A percentile compares a stretch with the other conserved stretches of the same genome.
These are phyloP conservation scores for Gossypium armourianum DNA, from an alignment of 441 rosid genomes.

Conservation along the genomic window DNA sequence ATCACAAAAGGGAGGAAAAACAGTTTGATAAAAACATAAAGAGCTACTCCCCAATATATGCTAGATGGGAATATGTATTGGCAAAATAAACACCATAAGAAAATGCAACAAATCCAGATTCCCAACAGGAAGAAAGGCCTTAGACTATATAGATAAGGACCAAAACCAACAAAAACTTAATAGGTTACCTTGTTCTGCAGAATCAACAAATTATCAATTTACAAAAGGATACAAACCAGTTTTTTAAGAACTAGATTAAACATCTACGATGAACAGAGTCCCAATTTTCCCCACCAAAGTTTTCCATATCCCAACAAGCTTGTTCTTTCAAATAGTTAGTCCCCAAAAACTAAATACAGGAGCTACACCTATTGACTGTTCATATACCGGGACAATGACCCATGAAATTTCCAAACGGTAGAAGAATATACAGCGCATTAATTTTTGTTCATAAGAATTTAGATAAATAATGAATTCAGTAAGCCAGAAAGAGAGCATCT, in stretches of 20 bases:
- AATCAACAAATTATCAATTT: neutral
- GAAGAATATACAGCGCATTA: neutral
- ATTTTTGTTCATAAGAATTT: neutral
- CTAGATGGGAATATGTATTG: neutral
- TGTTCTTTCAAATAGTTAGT: conserved; percentile 1
- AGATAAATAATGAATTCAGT: neutral
- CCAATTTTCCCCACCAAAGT: neutral
- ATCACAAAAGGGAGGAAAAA: neutral
- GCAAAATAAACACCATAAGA: neutral
- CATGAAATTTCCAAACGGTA: neutral
- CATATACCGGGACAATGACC: neutral
- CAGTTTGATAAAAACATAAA: neutral
- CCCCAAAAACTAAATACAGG: neutral
- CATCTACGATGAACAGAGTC: neutral
- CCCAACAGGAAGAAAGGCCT: neutral
- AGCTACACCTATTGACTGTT: neutral
- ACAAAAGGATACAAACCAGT: neutral
- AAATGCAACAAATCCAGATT: neutral
- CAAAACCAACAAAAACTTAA: neutral
- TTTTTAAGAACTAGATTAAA: neutral
- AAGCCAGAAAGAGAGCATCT: neutral
- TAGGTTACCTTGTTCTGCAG: neutral
- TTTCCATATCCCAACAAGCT: neutral
- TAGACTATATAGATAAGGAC: neutral
- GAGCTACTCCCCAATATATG: neutral